Conservation (phyloP, 2,329 filamentous ascomycete species). For the Pseudogymnoascus sp. region DNA sequence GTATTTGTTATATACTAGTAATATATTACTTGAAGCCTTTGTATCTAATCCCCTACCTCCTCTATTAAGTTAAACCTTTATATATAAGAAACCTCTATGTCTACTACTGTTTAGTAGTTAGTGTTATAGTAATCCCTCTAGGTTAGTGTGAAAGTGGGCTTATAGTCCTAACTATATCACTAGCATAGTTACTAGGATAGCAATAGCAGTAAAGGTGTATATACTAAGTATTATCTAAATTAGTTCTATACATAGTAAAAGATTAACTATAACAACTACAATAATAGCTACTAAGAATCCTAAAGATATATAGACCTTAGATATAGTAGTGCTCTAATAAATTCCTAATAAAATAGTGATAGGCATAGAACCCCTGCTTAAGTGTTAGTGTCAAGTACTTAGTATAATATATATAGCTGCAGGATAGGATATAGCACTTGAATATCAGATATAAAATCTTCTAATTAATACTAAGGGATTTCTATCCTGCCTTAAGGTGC, state of each 20-base stretch:
- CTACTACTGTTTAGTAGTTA: too few species aligned
- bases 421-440: neutral
- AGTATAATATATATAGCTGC: neutral
- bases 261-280: conserved; percentile 8
- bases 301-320: conserved; percentile 2
- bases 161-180: conserved; percentile 3
- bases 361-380: conserved; percentile 8
- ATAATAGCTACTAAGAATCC: conserved; percentile 9
- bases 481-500: neutral
- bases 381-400: neutral
- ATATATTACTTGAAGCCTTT: too few species aligned
- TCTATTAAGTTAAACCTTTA: too few species aligned
- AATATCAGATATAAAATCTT: conserved; percentile 10
- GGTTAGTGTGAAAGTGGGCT: conserved; percentile 6
- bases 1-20: too few species aligned
- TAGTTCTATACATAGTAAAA: conserved; percentile 5
- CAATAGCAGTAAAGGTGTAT: conserved; percentile 8
- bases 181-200: neutral
- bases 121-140: neutral
- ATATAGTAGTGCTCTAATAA: neutral
- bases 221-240: neutral
- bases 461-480: neutral
- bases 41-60: too few species aligned
- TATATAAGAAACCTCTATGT: too few species aligned
- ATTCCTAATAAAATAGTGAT: conserved; percentile 2